Conservation (phyloP, 1,139 yeast species). For the Casaregolazyma lundiana region DNA sequence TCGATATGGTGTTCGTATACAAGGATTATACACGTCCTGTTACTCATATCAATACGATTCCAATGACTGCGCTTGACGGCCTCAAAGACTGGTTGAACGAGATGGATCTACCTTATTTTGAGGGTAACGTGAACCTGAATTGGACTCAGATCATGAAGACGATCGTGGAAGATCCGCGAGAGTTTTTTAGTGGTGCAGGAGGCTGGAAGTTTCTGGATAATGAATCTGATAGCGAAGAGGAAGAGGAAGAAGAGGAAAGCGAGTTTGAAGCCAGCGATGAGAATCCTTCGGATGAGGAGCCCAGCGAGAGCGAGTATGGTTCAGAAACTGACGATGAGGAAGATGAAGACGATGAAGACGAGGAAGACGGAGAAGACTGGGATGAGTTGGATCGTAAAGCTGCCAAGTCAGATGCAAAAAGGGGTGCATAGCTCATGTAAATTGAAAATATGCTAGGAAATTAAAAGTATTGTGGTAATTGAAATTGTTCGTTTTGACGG, state of each 20-base stretch:
- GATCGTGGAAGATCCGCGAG: constrained; percentile 85
- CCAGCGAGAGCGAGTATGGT: constrained; percentile 25
- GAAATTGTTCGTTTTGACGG: not conserved
- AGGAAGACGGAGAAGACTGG: constrained; percentile 23
- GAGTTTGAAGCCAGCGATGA: constrained; percentile 35
- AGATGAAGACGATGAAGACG: constrained; percentile 37
- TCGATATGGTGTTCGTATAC: constrained; percentile 90
- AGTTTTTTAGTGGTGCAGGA: constrained; percentile 79
- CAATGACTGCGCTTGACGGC: constrained; percentile 86
- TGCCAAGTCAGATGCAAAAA: constrained; percentile 9
- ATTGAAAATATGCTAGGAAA: not conserved
- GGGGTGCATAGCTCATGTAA: constrained; percentile 1
- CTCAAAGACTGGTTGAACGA: constrained; percentile 95
- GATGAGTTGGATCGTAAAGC: constrained; percentile 13
- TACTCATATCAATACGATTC: constrained; percentile 89
- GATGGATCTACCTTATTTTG: constrained; percentile 90
- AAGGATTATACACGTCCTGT: constrained; percentile 86
- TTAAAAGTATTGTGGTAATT: not conserved
- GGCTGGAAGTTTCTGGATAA: constrained; percentile 88
- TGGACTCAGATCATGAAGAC: constrained; percentile 97
- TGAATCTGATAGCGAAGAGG: constrained; percentile 44
- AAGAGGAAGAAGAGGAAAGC: constrained; percentile 35
- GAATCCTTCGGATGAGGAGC: constrained; percentile 28
- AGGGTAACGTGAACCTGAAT: constrained; percentile 92
- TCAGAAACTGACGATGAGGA: constrained; percentile 34